Base-by-base conservation (phyloP, 495 filamentous ascomycete species). In the Lineolata rhizophorae region DNA sequence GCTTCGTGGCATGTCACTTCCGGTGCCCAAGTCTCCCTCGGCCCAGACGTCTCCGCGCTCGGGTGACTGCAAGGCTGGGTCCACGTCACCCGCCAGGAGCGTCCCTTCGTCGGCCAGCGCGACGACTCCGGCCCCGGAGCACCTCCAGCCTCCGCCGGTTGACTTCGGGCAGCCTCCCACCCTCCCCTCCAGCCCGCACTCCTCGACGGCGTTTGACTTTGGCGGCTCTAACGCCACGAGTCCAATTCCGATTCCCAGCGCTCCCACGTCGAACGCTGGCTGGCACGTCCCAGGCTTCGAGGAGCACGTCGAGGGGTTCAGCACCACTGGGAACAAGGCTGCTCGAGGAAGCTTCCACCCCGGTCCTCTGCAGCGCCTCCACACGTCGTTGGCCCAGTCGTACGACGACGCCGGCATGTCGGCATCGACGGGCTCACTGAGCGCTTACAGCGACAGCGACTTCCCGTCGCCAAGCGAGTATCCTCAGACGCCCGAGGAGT, bases 1-100 rank as follows among this genome's bases (percentile, higher is more conserved):
- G 58, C 67, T 97, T 35, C 67, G 87, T 31, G 87, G 87, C 11
- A 53, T 93, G 36, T 76, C 83, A 27, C 58, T 90, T 15, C 87
- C 87, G 13, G 71, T 97, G 36, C 70, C 74, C 6, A 76, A 75
- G 44, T 65, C 73, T 15, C 26, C 42, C 22, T 35, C 43, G 20
- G 21, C 32, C 20, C 34, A 44, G 20, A 39, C 43, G 1, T 35
- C 40, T 5, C 31, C 43, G 4, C 30, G 27, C 14, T n/a, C n/a
- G n/a, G n/a, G n/a, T n/a, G n/a, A n/a, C n/a, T n/a, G n/a, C n/a
- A n/a, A n/a, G n/a, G n/a, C n/a, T n/a, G n/a, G n/a, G n/a, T n/a
- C n/a, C n/a, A n/a, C n/a, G n/a, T n/a, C n/a, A n/a, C n/a, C n/a
- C n/a, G n/a, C n/a, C n/a, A n/a, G n/a, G n/a, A n/a, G n/a, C n/a